Percentiles rank a stretch among this genome's conserved stretches.
phyloP scores from a whole-genome alignment of 2,329 filamentous ascomycete species.

The Sporothrix dimorphospora region DNA sequence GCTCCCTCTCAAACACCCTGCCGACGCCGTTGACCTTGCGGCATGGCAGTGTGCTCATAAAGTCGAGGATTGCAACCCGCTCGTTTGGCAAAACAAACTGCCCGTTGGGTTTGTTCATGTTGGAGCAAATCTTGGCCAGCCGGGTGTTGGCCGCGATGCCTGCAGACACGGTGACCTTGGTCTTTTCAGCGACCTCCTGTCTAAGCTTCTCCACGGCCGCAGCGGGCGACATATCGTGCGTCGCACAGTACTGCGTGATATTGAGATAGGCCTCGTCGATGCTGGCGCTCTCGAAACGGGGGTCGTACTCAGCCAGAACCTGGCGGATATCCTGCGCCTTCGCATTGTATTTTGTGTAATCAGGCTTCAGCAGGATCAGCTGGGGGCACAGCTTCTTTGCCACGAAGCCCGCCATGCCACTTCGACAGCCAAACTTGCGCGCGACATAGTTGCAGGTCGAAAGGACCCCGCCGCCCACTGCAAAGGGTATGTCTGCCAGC shows the following conservation, averaged over 20 bases:
- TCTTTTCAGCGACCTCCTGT: slow-evolving; percentile 71
- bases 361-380: slow-evolving; percentile 78
- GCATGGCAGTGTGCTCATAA: slow-evolving; percentile 82
- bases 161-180: slow-evolving; percentile 86
- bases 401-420: slow-evolving; percentile 95
- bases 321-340: slow-evolving; percentile 88
- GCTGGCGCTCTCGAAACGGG: slow-evolving; percentile 87
- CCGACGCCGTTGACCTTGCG: slow-evolving; percentile 96
- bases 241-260: slow-evolving; percentile 80
- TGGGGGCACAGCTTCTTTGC: slow-evolving; percentile 91
- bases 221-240: slow-evolving; percentile 68
- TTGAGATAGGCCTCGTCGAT: slow-evolving; percentile 98
- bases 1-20: slow-evolving; percentile 86
- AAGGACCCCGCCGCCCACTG: slow-evolving; percentile 73
- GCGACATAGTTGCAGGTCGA: slow-evolving; percentile 85
- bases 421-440: slow-evolving; percentile 85
- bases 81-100: slow-evolving; percentile 79
- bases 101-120: slow-evolving; percentile 95
- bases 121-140: slow-evolving; percentile 92
- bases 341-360: slow-evolving; percentile 86
- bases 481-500: slow-evolving; percentile 83
- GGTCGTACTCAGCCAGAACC: slow-evolving; percentile 84
- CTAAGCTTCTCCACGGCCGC: slow-evolving; percentile 79
- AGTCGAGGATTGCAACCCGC: slow-evolving; percentile 74
- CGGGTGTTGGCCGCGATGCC: slow-evolving; percentile 93